Base-by-base conservation (phyloP, 2,329 filamentous ascomycete genomes). In the Zymoseptoria tritici region DNA sequence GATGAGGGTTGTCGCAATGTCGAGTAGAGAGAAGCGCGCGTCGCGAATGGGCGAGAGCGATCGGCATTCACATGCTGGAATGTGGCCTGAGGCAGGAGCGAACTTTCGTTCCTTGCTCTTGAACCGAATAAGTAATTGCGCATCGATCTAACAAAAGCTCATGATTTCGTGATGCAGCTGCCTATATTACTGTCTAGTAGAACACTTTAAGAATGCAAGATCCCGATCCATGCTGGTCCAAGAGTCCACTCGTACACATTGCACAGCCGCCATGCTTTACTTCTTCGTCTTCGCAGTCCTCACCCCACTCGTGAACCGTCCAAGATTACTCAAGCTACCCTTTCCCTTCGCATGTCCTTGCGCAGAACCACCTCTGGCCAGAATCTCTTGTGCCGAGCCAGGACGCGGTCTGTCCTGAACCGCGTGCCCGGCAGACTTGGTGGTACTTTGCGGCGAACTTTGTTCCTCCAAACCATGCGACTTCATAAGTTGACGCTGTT, bases 321-420 rank as follows among this genome's bases (percentile, higher is more conserved):
- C 77, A 9, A 80, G 63, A 58, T 77, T 74, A 50, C 75, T 75
- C 60, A 79, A 66, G 64, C 76, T 76, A n/a, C 72, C 73, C 66
- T 75, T 73, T 7, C 67, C 67, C 61, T 68, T 70, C 53, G 65
- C 53, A 60, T 70, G 68, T 26, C 61, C 49, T n/a, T 42, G 52
- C 51, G 60, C 58, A 46, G 36, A 46, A 13, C 36, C 36, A 46
- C 36, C 16, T n/a, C 36, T 46, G 36, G 36, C 36, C 36, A 46
- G 36, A n/a, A 46, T 46, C 36, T 46, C 36, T n/a, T 46, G 36
- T 46, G 36, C 36, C 16, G 36, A 46, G 36, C 36, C 36, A n/a
- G 36, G 36, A 16, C 36, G 36, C 16, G 36, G 36, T 46, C 36
- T 46, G 36, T 46, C 36, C 13, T 46, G 36, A 16, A n/a, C 36